phyloP scores from a whole-genome alignment of 768 basidiomycete species.

The Asterophora lycoperdoides region DNA sequence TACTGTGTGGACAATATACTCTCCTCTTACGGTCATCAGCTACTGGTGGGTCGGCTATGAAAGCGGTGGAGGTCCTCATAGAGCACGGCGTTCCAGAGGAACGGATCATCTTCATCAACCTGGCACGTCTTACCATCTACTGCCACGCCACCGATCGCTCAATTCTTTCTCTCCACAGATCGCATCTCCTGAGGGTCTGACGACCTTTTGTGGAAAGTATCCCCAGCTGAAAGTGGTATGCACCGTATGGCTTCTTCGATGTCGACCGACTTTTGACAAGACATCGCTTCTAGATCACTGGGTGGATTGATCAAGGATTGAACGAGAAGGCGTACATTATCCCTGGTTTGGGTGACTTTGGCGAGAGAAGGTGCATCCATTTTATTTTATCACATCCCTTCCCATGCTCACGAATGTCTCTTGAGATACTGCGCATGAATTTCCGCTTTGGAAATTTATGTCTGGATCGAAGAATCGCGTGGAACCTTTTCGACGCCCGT shows the following conservation, averaged over 20 bases:
- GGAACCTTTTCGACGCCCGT: too few species aligned
- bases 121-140: constrained; percentile 44
- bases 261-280: background rate
- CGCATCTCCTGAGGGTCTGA: constrained; percentile 85
- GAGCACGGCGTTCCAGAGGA: constrained; percentile 93
- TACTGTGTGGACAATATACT: background rate
- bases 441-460: background rate
- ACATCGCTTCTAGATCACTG: constrained; percentile 62
- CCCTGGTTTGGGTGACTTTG: constrained; percentile 96
- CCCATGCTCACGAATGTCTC: background rate
- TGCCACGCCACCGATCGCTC: background rate
- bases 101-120: constrained; percentile 90
- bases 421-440: constrained; percentile 8
- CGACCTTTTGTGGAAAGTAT: constrained; percentile 70
- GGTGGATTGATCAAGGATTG: constrained; percentile 92
- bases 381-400: background rate
- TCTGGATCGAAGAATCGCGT: too few species aligned
- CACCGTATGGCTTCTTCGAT: constrained; percentile 10
- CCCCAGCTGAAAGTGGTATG: constrained; percentile 75
- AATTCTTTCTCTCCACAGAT: constrained; percentile 47
- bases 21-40: constrained; percentile 36
- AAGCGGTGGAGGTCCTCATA: constrained; percentile 91
- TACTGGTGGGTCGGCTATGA: constrained; percentile 96
- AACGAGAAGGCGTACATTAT: constrained; percentile 91
- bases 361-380: constrained; percentile 66